Conservation (phyloP, 805 yeast species). For the Saccharomycopsis synnaedendra region DNA sequence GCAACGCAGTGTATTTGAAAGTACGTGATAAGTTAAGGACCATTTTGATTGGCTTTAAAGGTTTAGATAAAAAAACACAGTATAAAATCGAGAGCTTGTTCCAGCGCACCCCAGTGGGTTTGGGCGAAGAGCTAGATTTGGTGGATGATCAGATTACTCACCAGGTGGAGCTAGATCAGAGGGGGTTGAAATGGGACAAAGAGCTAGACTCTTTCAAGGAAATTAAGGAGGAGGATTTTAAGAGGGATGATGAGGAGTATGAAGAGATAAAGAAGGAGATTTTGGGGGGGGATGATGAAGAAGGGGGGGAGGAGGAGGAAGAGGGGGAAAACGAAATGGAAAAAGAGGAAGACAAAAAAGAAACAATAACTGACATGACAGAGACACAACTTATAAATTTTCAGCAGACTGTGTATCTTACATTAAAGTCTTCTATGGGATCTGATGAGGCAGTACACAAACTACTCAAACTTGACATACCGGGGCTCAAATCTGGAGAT, state of each 20-base stretch:
- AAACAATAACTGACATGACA: slow-evolving; percentile 31
- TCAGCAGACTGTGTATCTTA: slow-evolving; percentile 69
- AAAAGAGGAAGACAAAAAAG: slow-evolving; percentile 35
- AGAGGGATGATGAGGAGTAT: slow-evolving; percentile 38
- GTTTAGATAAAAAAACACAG: slow-evolving; percentile 30
- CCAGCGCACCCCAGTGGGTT: slow-evolving; percentile 34
- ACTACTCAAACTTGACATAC: slow-evolving; percentile 36
- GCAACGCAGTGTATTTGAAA: slow-evolving; percentile 25
- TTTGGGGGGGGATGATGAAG: slow-evolving; percentile 27
- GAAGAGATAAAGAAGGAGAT: slow-evolving; percentile 31
- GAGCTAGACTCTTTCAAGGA: slow-evolving; percentile 37
- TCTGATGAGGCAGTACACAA: slow-evolving; percentile 92
- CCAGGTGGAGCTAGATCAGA: slow-evolving; percentile 41
- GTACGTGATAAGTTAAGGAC: slow-evolving; percentile 51
- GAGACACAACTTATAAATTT: slow-evolving; percentile 49
- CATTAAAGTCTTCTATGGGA: slow-evolving; percentile 82
- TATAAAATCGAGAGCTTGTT: slow-evolving; percentile 40
- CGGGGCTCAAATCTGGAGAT: background rate
- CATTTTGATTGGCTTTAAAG: slow-evolving; percentile 25
- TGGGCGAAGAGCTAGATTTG: slow-evolving; percentile 35
- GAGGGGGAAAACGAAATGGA: slow-evolving; percentile 18
- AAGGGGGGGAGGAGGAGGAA: slow-evolving; percentile 17
- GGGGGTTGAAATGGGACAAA: slow-evolving; percentile 31
- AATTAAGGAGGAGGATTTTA: slow-evolving; percentile 34
- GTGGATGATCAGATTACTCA: slow-evolving; percentile 54